phyloP scores from a whole-genome alignment of 2,329 filamentous ascomycete species.

The Colletotrichum sp. region DNA sequence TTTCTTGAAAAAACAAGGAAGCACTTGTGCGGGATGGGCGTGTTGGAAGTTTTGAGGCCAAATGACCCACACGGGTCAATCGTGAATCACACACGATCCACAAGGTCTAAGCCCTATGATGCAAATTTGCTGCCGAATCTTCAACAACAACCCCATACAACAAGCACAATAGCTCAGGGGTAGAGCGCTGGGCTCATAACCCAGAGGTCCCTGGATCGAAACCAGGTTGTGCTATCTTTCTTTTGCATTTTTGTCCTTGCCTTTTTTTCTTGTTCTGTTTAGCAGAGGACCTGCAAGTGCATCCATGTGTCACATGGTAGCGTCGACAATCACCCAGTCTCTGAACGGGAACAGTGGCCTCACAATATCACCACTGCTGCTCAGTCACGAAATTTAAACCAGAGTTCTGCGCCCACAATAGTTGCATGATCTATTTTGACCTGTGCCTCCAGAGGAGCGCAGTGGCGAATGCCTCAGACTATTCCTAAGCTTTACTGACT shows the following conservation, averaged over 20 bases:
- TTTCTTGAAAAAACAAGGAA: background rate
- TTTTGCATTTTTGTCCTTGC: background rate
- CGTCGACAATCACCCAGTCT: background rate
- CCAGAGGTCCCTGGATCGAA: constrained; percentile 18
- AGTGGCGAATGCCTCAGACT: background rate
- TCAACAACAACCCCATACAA: background rate
- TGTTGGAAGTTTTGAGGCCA: background rate
- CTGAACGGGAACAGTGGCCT: background rate
- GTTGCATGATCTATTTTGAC: background rate
- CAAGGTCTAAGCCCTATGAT: background rate
- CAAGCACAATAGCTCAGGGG: constrained; percentile 20
- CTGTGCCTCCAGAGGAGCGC: background rate
- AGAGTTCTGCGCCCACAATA: background rate
- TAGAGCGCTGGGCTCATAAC: constrained; percentile 20
- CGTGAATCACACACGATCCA: background rate
- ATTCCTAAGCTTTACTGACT: background rate
- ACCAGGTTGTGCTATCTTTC: constrained; percentile 1
- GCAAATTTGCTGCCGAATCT: rapidly evolving
- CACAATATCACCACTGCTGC: background rate
- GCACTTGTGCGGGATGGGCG: background rate
- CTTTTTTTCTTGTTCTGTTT: background rate
- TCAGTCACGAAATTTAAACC: background rate
- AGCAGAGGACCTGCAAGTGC: background rate
- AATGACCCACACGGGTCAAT: background rate
- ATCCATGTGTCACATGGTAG: background rate